Percentiles rank a stretch among this genome's conserved stretches.
These are phyloP conservation scores for Citeromyces hawaiiensis DNA, from an alignment of 1,139 yeast genomes.

Conservation along the genomic window DNA sequence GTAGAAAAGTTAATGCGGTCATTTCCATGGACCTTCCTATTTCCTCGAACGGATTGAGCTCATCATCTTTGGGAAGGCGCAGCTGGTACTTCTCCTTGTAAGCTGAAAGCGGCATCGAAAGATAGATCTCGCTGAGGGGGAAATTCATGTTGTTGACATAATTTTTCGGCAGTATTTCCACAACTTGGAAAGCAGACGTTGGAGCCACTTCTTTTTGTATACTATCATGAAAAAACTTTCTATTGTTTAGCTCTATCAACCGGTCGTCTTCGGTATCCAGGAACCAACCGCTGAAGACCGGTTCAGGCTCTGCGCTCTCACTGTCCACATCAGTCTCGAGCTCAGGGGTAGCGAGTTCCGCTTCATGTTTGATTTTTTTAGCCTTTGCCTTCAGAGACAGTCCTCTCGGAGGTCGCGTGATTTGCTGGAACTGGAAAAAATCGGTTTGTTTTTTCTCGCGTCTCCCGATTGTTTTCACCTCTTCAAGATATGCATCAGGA, in stretches of 20 bases:
- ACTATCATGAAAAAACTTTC: conserved; percentile 10
- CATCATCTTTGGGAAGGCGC: conserved; percentile 32
- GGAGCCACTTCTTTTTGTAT: conserved; percentile 6
- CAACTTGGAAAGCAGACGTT: conserved; percentile 9
- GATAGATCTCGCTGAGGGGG: conserved; percentile 10
- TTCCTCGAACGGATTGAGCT: conserved; percentile 62
- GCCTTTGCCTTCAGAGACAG: neutral
- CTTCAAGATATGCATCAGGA: neutral
- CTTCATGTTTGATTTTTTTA: neutral
- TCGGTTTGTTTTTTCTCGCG: neutral
- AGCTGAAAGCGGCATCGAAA: conserved; percentile 24
- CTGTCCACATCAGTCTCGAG: conserved; percentile 26
- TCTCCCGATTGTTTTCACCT: neutral
- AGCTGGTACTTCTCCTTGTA: conserved; percentile 17
- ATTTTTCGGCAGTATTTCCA: conserved; percentile 13
- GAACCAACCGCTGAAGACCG: conserved; percentile 22
- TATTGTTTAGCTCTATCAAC: conserved; percentile 4
- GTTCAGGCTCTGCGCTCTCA: conserved; percentile 22
- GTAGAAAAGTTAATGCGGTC: conserved; percentile 28
- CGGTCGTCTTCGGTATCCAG: conserved; percentile 13
- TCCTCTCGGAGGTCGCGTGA: neutral
- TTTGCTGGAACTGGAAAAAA: neutral
- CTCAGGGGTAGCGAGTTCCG: neutral
- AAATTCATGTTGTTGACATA: conserved; percentile 9
- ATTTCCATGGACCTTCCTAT: conserved; percentile 48